A percentile compares a stretch with the other conserved stretches of the same genome.
Evolutionary conservation across 768 basidiomycete species (phyloP).

Genomic region (Amanita pseudoporphyria): DNA sequence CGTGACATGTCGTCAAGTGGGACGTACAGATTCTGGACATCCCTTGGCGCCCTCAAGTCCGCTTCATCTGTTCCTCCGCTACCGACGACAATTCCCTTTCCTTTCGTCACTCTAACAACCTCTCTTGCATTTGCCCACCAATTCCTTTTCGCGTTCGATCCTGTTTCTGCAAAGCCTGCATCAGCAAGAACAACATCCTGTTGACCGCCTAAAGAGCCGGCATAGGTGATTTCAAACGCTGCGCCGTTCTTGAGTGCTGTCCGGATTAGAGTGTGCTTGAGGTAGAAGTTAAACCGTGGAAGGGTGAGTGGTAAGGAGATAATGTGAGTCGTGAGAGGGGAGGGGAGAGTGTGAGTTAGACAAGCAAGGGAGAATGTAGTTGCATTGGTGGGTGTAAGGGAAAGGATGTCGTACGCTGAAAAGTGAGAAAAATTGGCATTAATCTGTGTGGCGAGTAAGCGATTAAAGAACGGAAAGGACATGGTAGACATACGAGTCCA

Average conservation of each 20-base stretch:
- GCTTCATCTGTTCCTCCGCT: conserved; percentile 52
- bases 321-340: conserved; percentile 69
- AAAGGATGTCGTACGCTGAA: conserved; percentile 65
- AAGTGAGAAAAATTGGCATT: conserved; percentile 57
- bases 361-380: conserved; percentile 71
- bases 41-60: conserved; percentile 62
- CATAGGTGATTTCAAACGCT: conserved; percentile 75
- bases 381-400: conserved; percentile 64
- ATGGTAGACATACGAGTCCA: conserved; percentile 46
- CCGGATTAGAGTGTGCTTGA: conserved; percentile 78
- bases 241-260: conserved; percentile 77
- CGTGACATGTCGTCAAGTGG: no score
- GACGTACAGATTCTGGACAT: conserved; percentile 68
- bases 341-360: conserved; percentile 69
- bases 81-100: conserved; percentile 65
- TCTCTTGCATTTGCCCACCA: conserved; percentile 82
- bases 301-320: conserved; percentile 72
- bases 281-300: conserved; percentile 68
- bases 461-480: neutral
- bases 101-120: conserved; percentile 70
- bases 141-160: conserved; percentile 53
- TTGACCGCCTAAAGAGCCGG: conserved; percentile 61
- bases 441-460: conserved; percentile 33
- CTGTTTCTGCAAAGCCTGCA: conserved; percentile 43
- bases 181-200: conserved; percentile 34